These are phyloP conservation scores for Debaryomycetaceae sp. DNA, from an alignment of 1,139 yeast genomes.

Conservation along the genomic window DNA sequence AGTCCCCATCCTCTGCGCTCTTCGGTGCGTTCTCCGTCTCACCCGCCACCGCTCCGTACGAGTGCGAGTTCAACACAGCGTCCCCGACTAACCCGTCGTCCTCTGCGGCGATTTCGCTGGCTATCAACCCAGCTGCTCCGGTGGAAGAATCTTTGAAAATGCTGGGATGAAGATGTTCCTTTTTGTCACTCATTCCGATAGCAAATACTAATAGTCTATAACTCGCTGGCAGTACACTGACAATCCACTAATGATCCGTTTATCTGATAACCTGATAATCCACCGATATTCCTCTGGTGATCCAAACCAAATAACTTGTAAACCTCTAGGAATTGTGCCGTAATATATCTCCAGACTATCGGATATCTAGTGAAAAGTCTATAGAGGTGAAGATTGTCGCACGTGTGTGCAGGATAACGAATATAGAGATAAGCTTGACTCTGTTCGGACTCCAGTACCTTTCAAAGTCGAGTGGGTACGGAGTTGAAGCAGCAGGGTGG, in stretches of 20 bases:
- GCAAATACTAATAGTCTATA: neutral
- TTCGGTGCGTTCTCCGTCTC: conserved; percentile 4
- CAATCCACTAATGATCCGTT: neutral
- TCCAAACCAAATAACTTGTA: neutral
- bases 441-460: too few species aligned
- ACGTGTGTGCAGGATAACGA: too few species aligned
- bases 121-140: conserved; percentile 45
- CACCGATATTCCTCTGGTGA: neutral
- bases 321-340: too few species aligned
- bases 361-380: too few species aligned
- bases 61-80: conserved; percentile 2
- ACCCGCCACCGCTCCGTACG: conserved; percentile 10
- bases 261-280: neutral
- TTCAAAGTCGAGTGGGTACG: too few species aligned
- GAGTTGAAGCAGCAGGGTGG: too few species aligned
- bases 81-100: conserved; percentile 22
- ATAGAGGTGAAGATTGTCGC: too few species aligned
- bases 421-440: too few species aligned
- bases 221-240: too few species aligned
- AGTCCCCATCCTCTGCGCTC: conserved; percentile 17
- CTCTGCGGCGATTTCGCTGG: conserved; percentile 46
- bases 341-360: too few species aligned
- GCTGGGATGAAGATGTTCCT: conserved; percentile 19
- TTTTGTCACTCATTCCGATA: neutral
- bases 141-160: conserved; percentile 35